Percentiles rank a stretch among this genome's conserved stretches.
Conservation (phyloP, 139 green algal species). For the Coelastrella sp. region DNA sequence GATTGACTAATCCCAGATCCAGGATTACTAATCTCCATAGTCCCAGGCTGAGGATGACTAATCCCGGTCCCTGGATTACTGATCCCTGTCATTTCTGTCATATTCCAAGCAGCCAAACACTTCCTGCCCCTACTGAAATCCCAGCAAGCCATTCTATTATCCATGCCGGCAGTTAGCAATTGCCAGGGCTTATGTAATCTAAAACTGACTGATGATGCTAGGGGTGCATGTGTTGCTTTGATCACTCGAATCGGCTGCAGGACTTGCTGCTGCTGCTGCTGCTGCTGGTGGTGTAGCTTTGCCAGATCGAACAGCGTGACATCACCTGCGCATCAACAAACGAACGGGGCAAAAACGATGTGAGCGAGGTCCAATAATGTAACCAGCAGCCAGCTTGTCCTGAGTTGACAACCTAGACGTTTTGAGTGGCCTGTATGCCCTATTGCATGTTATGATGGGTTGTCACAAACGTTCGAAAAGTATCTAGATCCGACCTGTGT, state of each 20-base stretch:
- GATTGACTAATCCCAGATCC: not conserved
- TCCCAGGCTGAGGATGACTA: not conserved
- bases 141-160: constrained; percentile 18
- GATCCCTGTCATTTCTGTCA: constrained; percentile 20
- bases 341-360: no score
- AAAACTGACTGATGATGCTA: not conserved
- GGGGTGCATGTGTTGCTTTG: constrained; percentile 9
- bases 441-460: no score
- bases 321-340: not conserved
- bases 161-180: constrained; percentile 20
- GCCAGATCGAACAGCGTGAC: constrained; percentile 8
- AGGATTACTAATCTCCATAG: not conserved
- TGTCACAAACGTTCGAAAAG: no score
- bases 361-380: no score
- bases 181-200: constrained; percentile 35
- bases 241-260: constrained; percentile 12
- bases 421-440: no score
- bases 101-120: constrained; percentile 23
- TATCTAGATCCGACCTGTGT: no score
- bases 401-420: no score
- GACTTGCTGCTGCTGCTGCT: not conserved
- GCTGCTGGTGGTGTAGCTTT: constrained; percentile 37
- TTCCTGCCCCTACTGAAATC: constrained; percentile 25
- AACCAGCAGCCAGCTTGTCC: no score
- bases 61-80: constrained; percentile 1